phyloP scores from a whole-genome alignment of 768 basidiomycete genomes.

The Ramaria sp. region DNA sequence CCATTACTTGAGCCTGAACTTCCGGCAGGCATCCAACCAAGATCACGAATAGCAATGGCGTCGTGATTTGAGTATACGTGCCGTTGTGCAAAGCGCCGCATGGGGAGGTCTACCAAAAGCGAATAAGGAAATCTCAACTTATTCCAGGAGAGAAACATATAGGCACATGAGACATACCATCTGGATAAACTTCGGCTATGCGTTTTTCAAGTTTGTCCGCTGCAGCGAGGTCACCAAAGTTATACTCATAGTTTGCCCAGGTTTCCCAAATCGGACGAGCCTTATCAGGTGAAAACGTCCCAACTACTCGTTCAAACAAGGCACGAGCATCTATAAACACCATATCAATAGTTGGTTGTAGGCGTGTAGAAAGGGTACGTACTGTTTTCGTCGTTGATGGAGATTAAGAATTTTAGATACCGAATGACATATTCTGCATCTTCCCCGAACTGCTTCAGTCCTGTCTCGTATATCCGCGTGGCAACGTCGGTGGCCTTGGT shows the following conservation, averaged over 20 bases:
- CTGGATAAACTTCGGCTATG: conserved; percentile 79
- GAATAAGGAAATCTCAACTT: not conserved
- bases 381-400: conserved; percentile 95
- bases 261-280: conserved; percentile 89
- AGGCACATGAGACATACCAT: conserved; percentile 38
- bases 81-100: conserved; percentile 24
- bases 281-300: conserved; percentile 59
- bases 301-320: conserved; percentile 82
- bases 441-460: conserved; percentile 71
- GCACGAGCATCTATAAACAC: conserved; percentile 75
- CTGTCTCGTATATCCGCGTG: conserved; percentile 88
- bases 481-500: conserved; percentile 73
- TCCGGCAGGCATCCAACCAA: conserved; percentile 49
- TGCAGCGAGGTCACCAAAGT: conserved; percentile 85
- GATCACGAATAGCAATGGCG: conserved; percentile 79
- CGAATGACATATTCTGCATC: conserved; percentile 80
- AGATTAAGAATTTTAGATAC: conserved; percentile 88
- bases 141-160: not conserved
- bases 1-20: conserved; percentile 19
- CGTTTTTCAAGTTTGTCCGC: conserved; percentile 84
- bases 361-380: conserved; percentile 22
- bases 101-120: not conserved
- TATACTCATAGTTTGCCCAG: conserved; percentile 93
- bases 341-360: conserved; percentile 1
- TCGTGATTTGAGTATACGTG: conserved; percentile 71